Evolutionary conservation across 2,329 filamentous ascomycete species (phyloP).

Genomic region (Fusarium armeniacum): DNA sequence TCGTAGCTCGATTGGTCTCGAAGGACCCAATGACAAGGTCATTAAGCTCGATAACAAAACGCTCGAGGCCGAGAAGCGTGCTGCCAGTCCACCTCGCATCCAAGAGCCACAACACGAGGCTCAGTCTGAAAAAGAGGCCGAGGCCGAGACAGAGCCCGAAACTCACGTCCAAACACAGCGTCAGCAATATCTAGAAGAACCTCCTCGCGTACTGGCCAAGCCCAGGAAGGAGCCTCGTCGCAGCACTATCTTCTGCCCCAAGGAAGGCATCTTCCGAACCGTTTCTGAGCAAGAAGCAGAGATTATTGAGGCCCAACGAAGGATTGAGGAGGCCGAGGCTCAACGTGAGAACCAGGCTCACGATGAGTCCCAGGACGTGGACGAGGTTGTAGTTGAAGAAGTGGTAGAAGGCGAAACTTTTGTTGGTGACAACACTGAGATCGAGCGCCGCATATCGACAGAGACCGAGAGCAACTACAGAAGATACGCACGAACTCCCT

Average conservation of each 20-base stretch:
- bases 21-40: slow-evolving; percentile 52
- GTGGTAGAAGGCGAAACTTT: slow-evolving; percentile 42
- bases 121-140: slow-evolving; percentile 7
- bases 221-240: slow-evolving; percentile 60
- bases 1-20: slow-evolving; percentile 45
- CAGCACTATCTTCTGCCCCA: slow-evolving; percentile 71
- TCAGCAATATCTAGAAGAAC: slow-evolving; percentile 48
- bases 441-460: slow-evolving; percentile 53
- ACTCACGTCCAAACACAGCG: slow-evolving; percentile 10
- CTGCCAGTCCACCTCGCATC: slow-evolving; percentile 29
- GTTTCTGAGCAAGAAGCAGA: slow-evolving; percentile 68
- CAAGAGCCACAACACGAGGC: slow-evolving; percentile 41
- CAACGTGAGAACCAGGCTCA: slow-evolving; percentile 18
- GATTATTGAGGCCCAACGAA: slow-evolving; percentile 56
- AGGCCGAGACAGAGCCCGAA: slow-evolving; percentile 25
- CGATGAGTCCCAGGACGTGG: slow-evolving; percentile 17
- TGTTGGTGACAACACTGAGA: slow-evolving; percentile 28
- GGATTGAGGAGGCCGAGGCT: slow-evolving; percentile 42
- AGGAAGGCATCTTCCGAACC: slow-evolving; percentile 74
- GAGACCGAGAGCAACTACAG: slow-evolving; percentile 55
- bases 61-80: slow-evolving; percentile 45
- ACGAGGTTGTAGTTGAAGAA: slow-evolving; percentile 36
- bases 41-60: slow-evolving; percentile 55
- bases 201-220: slow-evolving; percentile 44
- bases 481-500: slow-evolving; percentile 71